Conservation (phyloP, 768 basidiomycete species). For the Candolleomyces aberdarensis region DNA sequence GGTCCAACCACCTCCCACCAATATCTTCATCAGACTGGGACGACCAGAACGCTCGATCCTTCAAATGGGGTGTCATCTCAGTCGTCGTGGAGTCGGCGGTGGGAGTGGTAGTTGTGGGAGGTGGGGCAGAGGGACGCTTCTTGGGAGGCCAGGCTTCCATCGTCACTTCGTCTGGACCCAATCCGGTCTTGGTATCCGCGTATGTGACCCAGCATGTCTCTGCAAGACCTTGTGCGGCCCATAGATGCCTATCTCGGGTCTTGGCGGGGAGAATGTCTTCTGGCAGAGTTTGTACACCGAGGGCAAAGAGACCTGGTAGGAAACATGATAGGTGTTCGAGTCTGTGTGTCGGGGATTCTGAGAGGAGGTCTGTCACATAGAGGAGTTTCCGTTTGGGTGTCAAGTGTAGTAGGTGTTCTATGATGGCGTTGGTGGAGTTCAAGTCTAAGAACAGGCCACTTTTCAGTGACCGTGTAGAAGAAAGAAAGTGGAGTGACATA, state of each 20-base stretch:
- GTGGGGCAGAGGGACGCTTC: neutral
- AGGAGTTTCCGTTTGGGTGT: conserved; percentile 56
- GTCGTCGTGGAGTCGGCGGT: neutral
- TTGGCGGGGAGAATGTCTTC: conserved; percentile 23
- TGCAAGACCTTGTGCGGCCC: conserved; percentile 71
- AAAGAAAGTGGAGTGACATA: conserved; percentile 24
- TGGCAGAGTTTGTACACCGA: conserved; percentile 52
- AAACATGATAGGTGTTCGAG: conserved; percentile 73
- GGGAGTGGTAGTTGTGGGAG: too few species aligned
- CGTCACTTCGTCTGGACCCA: conserved; percentile 57
- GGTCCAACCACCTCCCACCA: conserved; percentile 40
- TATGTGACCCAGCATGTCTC: conserved; percentile 68
- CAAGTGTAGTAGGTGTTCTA: conserved; percentile 55
- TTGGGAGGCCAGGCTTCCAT: conserved; percentile 29
- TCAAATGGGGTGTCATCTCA: neutral
- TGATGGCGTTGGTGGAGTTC: conserved; percentile 48
- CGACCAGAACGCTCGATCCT: too few species aligned
- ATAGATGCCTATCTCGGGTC: conserved; percentile 50
- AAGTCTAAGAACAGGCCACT: conserved; percentile 35
- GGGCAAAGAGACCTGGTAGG: conserved; percentile 61
- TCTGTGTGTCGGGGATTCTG: conserved; percentile 27
- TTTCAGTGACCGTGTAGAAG: neutral
- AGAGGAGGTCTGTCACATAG: conserved; percentile 54
- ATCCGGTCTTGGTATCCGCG: conserved; percentile 59
- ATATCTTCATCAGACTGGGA: neutral